Evolutionary conservation across 169 alveolate genomes (phyloP), one percentile per base, ranked within the genome.

Genomic region (Sarcocystis neurona): DNA sequence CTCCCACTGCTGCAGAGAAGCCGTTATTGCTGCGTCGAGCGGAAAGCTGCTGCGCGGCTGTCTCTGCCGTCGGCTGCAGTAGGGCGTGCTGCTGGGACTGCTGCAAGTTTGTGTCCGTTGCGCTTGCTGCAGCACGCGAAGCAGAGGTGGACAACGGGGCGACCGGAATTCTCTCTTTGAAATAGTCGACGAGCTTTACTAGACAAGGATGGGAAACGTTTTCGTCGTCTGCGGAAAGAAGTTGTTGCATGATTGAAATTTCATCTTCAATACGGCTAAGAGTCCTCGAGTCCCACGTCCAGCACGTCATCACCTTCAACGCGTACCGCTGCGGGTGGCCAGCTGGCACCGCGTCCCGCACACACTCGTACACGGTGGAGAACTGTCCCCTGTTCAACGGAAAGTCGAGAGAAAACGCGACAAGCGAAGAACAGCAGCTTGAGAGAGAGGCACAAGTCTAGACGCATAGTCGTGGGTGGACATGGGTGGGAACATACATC

Each of bases 241-340:
- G 60, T 32, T 72, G 58, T 44, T 72, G 60, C 82, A 72, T 72
- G 18, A 72, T 72, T 12, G 82, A 39, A 27, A 72, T 72, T 37
- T 72, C 82, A 15, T 72, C 82, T 39, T 72, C 82, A 37, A 72
- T 72, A 15, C 82, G 48, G 5, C 82, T 30, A 32, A 72, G 82
- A 8, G 82, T 72, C 32, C 82, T 48, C 18, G 82, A 72, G n/a
- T 72, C 82, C 82, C 82, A 72, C 5, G 82, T 72, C 82, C 82
- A 72, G 39, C 82, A 72, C 34, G 82, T 27, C 82, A 72, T 72
- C 46, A 72, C 82, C 41, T 72, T 72, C 82, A 72, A 39, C 46
- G 82, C 82, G 56, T 41, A 72, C 12, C 82, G 82, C 82, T 72
- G 46, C n/a, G n/a, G n/a, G n/a, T n/a, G n/a, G n/a, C n/a, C n/a